Conservation (phyloP, 176 grass and related monocot genomes). For the Phoenix roebelenii region DNA sequence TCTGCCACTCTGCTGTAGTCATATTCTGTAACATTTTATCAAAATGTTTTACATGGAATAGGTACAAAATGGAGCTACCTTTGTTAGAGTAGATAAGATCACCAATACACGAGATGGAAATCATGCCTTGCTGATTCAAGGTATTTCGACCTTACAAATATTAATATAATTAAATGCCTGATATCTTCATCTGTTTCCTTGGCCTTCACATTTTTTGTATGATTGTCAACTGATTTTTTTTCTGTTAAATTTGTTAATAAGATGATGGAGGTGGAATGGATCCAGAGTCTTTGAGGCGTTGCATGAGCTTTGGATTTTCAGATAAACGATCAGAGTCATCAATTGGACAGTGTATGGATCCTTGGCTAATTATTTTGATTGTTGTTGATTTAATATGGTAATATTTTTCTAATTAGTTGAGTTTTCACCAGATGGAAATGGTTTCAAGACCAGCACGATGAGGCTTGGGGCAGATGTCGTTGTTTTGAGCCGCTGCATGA, state of each 20-base stretch:
- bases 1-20: no score
- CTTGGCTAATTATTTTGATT: slow-evolving; percentile 11
- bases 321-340: slow-evolving; percentile 83
- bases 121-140: slow-evolving; percentile 36
- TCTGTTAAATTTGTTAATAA: slow-evolving; percentile 12
- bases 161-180: neutral
- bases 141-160: neutral
- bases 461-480: slow-evolving; percentile 92
- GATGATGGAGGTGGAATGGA: slow-evolving; percentile 99
- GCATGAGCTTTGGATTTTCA: slow-evolving; percentile 98
- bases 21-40: no score
- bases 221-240: neutral
- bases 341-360: slow-evolving; percentile 80
- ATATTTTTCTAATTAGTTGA: slow-evolving; percentile 5
- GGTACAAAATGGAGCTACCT: slow-evolving; percentile 37
- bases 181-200: neutral
- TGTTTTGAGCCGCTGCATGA: slow-evolving; percentile 72
- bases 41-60: neutral
- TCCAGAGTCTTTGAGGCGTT: slow-evolving; percentile 53
- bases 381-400: slow-evolving; percentile 22
- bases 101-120: slow-evolving; percentile 16
- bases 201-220: neutral
- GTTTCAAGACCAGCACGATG: slow-evolving; percentile 99
- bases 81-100: slow-evolving; percentile 38
- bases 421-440: slow-evolving; percentile 90